Evolutionary conservation across 2,329 filamentous ascomycete species (phyloP), one percentile per base, ranked within the genome.

Genomic region (Fusarium keratoplasticum): DNA sequence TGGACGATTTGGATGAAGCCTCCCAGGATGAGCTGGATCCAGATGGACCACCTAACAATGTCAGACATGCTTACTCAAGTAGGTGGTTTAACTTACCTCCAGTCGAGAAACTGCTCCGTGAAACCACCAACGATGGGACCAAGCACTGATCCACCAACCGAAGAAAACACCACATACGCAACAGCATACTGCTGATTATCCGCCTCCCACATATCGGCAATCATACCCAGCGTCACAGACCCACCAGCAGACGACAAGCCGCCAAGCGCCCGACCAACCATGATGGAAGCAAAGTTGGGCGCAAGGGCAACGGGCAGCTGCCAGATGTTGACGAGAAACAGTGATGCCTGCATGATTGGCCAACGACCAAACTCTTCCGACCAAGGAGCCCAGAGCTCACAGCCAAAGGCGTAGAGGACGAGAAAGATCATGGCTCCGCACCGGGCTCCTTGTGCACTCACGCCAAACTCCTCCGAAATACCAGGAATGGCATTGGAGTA

Each of bases 381-480:
- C 93, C 94, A 96, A 0, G 94, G 94, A 0, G 94, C 94, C 94
- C 94, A 96, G 0, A 96, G 87, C 82, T 96, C 94, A 81, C 94
- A 96, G 38, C 94, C 94, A 80, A 96, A 95, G 40, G 94, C 94
- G 81, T 97, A 96, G 3, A 91, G 82, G 60, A 96, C 88, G 42
- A 97, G 84, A 84, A 96, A 96, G 71, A 95, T 89, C 84, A 93
- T 92, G 68, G 93, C 93, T 80, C 94, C 94, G 66, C 90, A 89
- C 64, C 93, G 89, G 6, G 92, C 93, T 5, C 89, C 90, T 81
- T 94, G 92, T 31, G 85, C 84, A 70, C 90, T 92, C 70, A 96
- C 91, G 55, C 83, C 75, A 74, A 94, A 96, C 70, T 95, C 88
- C 22, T 91, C 84, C 0, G 89, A 85, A 60, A 95, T 93, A 27